These are phyloP conservation scores for Pichia cactophila DNA, from an alignment of 1,139 yeast genomes.

Conservation along the genomic window DNA sequence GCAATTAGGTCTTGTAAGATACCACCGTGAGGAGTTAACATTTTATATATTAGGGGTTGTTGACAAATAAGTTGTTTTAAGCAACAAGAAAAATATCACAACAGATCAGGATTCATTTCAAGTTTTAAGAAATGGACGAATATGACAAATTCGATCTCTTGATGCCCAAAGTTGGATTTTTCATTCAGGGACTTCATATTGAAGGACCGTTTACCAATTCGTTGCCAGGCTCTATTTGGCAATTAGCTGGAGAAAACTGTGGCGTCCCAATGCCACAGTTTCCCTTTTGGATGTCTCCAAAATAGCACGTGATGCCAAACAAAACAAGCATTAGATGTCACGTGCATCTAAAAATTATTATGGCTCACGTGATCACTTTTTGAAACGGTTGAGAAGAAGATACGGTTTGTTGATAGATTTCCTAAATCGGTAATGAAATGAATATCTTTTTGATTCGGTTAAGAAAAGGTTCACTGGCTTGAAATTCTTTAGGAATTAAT, in stretches of 20 bases:
- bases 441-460: too few species aligned
- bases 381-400: too few species aligned
- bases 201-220: background rate
- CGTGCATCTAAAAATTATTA: background rate
- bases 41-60: constrained; percentile 19
- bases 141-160: background rate
- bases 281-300: background rate
- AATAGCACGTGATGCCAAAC: background rate
- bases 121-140: background rate
- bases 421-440: background rate
- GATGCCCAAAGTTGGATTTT: background rate
- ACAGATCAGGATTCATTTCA: background rate
- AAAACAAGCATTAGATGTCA: background rate
- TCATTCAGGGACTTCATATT: background rate
- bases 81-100: too few species aligned
- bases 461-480: too few species aligned
- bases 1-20: constrained; percentile 73
- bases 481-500: too few species aligned
- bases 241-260: background rate
- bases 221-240: too few species aligned
- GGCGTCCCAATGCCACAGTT: background rate
- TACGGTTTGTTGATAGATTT: too few species aligned
- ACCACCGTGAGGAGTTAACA: constrained; percentile 93
- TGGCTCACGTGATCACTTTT: background rate
- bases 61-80: too few species aligned